phyloP scores from a whole-genome alignment of 176 grass and related monocot genomes.

The Musa acuminata region DNA sequence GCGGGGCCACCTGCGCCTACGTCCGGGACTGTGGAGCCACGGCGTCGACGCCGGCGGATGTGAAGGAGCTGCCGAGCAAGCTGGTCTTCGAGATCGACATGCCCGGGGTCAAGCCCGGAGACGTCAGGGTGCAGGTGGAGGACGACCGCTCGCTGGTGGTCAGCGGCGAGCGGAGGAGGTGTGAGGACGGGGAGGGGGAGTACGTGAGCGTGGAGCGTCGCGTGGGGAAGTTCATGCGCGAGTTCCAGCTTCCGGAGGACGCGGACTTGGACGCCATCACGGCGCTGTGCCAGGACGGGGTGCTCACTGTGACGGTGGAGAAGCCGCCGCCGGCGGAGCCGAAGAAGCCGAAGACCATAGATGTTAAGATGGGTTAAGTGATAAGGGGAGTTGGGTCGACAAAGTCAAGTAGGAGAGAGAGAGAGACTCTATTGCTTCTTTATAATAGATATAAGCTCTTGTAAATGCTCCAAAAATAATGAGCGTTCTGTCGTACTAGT shows the following conservation, averaged over 20 bases:
- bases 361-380: slow-evolving; percentile 16
- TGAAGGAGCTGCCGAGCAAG: no score
- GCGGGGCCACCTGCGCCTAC: no score
- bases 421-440: no score
- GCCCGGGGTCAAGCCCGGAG: slow-evolving; percentile 38
- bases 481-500: no score
- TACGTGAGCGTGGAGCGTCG: slow-evolving; percentile 52
- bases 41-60: no score
- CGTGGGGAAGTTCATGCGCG: slow-evolving; percentile 56
- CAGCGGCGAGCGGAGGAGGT: slow-evolving; percentile 30
- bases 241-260: slow-evolving; percentile 39
- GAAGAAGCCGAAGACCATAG: slow-evolving; percentile 41
- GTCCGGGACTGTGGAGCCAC: no score
- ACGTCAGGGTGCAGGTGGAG: slow-evolving; percentile 53
- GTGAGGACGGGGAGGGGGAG: not conserved
- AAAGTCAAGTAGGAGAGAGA: no score
- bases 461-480: no score
- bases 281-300: slow-evolving; percentile 40
- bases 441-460: no score
- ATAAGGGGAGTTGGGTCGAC: no score
- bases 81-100: slow-evolving; percentile 35
- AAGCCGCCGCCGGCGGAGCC: slow-evolving; percentile 40
- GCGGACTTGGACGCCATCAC: slow-evolving; percentile 33
- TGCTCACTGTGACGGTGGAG: slow-evolving; percentile 52
- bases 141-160: slow-evolving; percentile 49